Percentiles rank a stretch among this genome's conserved stretches.
These are phyloP conservation scores for Fomitopsis schrenkii DNA, from an alignment of 1,284 basidiomycete species.

Conservation along the genomic window DNA sequence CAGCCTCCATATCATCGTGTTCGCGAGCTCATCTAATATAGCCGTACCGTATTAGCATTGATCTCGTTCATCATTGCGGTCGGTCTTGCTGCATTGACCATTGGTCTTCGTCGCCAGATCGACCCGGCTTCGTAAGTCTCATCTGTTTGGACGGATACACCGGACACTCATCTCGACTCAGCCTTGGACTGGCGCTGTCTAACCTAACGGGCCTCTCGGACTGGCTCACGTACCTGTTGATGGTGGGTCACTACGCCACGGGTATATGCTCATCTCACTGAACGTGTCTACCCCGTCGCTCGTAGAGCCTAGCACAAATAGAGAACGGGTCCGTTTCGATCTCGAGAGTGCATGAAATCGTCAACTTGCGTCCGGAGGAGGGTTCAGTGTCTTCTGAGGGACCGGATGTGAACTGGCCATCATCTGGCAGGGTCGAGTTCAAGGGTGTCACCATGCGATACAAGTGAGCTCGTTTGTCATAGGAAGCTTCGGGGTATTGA, in stretches of 20 bases:
- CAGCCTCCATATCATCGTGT: background rate
- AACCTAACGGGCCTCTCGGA: background rate
- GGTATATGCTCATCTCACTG: background rate
- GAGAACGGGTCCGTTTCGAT: background rate
- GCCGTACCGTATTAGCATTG: background rate
- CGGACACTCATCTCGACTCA: background rate
- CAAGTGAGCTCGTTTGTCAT: background rate
- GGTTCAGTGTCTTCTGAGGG: too few relatives aligned
- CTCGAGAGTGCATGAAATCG: background rate
- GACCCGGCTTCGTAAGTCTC: background rate
- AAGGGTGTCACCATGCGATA: background rate
- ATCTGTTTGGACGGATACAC: background rate
- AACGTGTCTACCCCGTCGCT: too few relatives aligned
- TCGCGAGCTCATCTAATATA: background rate
- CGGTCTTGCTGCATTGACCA: background rate
- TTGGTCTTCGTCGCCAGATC: background rate
- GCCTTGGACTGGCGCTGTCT: background rate
- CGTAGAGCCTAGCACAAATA: background rate
- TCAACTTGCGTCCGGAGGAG: background rate
- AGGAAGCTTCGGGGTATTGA: background rate
- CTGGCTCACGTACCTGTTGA: background rate
- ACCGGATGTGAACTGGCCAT: background rate
- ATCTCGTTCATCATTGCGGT: background rate
- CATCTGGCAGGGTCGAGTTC: background rate
- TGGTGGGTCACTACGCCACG: background rate